Base-by-base conservation (phyloP, 2,329 filamentous ascomycete species). In the Apiospora aurea region DNA sequence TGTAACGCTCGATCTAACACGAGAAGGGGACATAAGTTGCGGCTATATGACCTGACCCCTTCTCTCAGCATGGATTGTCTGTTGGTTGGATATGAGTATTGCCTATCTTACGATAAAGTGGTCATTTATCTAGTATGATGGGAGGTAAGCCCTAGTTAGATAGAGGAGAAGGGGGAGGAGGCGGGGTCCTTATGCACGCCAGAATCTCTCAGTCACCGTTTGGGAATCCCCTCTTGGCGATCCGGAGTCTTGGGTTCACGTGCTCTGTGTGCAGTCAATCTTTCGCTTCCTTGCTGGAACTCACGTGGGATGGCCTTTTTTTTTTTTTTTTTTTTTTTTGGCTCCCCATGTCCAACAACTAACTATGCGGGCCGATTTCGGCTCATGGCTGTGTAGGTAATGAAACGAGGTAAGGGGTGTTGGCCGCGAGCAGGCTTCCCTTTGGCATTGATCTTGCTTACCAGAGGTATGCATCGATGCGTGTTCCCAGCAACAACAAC, bases 171-270 rank as follows among this genome's bases (percentile, higher is more conserved):
- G 18, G 51, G 10, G 57, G 57, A 13, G 18, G 53, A 61, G 29
- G 10, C 57, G 10, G 57, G 57, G 57, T 64, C 57, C 7, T 16
- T 64, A 64, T 64, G 57, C 57, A 64, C 57, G 34, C 34, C 57
- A 64, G 34, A 64, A 41, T 8, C 34, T 64, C 34, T 41, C 18
- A n/a, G 34, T 64, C 57, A 41, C 57, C 29, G 57, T 64, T 64
- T 64, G 41, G 57, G 57, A 64, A 64, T 64, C 2, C 57, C 57
- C 57, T 64, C 34, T 64, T 41, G 57, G 57, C 57, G 57, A 64
- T 64, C 57, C 57, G 57, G 34, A 14, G 1, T 64, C 29, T 64
- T 41, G 34, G 1, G 24, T 24, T 29, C 26, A 34, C 24, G 14
- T 57, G 26, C 21, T 34, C 2, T 34, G 29, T 34, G 29, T 38